Conservation (phyloP, 495 filamentous ascomycete genomes). For the Aspergillus mulundensis region DNA sequence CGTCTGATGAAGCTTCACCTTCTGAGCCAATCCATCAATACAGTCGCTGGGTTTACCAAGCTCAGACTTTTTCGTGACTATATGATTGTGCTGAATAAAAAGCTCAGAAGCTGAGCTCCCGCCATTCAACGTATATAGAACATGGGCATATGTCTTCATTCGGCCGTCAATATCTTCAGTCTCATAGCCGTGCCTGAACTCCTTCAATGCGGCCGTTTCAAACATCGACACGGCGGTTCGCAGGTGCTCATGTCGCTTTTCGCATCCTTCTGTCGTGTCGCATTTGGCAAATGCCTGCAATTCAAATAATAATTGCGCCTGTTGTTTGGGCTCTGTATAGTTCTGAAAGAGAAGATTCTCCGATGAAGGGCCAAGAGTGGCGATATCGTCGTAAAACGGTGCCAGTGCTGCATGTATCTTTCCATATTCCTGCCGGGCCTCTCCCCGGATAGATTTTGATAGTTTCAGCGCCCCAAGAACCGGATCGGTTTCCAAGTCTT, state of each 20-base stretch:
- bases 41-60: constrained; percentile 80
- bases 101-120: constrained; percentile 72
- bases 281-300: constrained; percentile 71
- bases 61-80: constrained; percentile 67
- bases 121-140: constrained; percentile 78
- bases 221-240: constrained; percentile 75
- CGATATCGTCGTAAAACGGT: constrained; percentile 84
- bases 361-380: constrained; percentile 63
- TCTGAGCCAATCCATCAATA: constrained; percentile 56
- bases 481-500: constrained; percentile 32
- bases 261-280: constrained; percentile 73
- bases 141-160: constrained; percentile 85
- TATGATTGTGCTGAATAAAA: constrained; percentile 82
- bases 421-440: constrained; percentile 85
- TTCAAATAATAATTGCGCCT: constrained; percentile 83
- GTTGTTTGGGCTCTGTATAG: constrained; percentile 81
- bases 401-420: constrained; percentile 83
- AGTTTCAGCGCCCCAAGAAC: constrained; percentile 63
- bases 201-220: constrained; percentile 81
- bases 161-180: constrained; percentile 82
- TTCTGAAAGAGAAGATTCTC: constrained; percentile 81
- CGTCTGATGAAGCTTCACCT: constrained; percentile 71
- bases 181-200: constrained; percentile 90
- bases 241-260: constrained; percentile 63
- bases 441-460: constrained; percentile 74